Conservation (phyloP, 345 rosid species). For the Eucalyptus urophylla region DNA sequence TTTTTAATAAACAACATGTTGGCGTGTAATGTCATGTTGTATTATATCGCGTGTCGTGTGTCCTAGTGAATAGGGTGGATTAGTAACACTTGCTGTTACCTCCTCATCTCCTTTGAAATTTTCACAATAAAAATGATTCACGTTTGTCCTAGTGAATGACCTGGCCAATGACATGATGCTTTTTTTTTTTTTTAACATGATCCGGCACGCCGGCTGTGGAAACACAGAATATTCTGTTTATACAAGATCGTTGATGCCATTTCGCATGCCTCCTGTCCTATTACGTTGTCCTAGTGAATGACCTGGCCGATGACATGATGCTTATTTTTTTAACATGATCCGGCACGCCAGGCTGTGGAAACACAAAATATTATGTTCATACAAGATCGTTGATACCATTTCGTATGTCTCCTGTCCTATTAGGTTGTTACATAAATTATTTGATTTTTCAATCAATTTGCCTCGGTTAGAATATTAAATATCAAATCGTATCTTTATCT, state of each 20-base stretch:
- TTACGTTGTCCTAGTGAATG: not conserved
- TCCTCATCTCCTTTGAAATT: not conserved
- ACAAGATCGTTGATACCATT: not conserved
- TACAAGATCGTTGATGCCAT: not conserved
- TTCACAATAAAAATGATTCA: not conserved
- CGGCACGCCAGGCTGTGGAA: not conserved
- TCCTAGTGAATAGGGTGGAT: not conserved
- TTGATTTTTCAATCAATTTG: not conserved
- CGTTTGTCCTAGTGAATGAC: not conserved
- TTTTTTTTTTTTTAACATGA: not conserved
- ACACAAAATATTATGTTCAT: not conserved
- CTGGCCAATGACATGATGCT: not conserved
- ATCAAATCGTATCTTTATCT: too few species aligned
- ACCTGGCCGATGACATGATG: not conserved
- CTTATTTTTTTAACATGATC: not conserved
- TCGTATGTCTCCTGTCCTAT: not conserved
- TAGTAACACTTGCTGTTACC: not conserved
- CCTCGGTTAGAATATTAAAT: too few species aligned
- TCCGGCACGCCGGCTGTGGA: not conserved
- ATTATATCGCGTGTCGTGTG: too few species aligned
- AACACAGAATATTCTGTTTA: not conserved
- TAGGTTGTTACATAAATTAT: not conserved
- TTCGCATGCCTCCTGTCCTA: not conserved
- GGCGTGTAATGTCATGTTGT: rapidly evolving
- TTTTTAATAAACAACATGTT: too few species aligned